These are phyloP conservation scores for Ampelocalamus luodianensis DNA, from an alignment of 176 grass and related monocot genomes.

Conservation along the genomic window DNA sequence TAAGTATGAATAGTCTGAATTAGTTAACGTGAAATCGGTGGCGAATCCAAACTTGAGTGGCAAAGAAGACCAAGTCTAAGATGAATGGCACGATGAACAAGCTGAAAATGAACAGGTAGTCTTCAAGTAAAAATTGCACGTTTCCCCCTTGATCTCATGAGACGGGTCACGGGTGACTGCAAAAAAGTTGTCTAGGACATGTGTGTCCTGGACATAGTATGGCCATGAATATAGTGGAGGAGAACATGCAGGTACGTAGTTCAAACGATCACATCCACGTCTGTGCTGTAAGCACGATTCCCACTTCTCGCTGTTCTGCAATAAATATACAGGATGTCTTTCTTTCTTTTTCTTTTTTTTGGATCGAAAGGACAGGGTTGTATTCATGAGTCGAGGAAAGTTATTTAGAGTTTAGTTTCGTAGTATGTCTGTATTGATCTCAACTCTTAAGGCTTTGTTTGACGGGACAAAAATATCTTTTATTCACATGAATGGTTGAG, in stretches of 20 bases:
- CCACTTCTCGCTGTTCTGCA: not conserved
- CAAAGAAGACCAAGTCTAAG: not conserved
- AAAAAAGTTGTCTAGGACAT: not conserved
- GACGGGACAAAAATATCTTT: no score
- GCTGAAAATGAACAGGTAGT: not conserved
- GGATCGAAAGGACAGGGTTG: not conserved
- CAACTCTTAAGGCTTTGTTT: not conserved
- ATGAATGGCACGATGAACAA: not conserved
- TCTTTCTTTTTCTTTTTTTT: not conserved
- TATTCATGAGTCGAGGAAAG: not conserved
- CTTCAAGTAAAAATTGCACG: not conserved
- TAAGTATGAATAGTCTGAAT: not conserved
- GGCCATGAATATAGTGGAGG: not conserved
- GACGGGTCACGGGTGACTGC: not conserved
- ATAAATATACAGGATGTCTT: not conserved
- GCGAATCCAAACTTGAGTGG: not conserved
- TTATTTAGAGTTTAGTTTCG: not conserved
- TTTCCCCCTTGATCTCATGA: not conserved
- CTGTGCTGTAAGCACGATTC: not conserved
- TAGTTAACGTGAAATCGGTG: no score
- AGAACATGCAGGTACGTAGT: not conserved
- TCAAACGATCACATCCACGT: not conserved
- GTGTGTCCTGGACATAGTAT: not conserved
- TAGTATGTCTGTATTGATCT: not conserved
- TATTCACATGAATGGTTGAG: no score